A percentile compares a stretch with the other conserved stretches of the same genome.
Evolutionary conservation across 108 stramenopile genomes (phyloP).

Genomic region (Schizochytrium sp.): DNA sequence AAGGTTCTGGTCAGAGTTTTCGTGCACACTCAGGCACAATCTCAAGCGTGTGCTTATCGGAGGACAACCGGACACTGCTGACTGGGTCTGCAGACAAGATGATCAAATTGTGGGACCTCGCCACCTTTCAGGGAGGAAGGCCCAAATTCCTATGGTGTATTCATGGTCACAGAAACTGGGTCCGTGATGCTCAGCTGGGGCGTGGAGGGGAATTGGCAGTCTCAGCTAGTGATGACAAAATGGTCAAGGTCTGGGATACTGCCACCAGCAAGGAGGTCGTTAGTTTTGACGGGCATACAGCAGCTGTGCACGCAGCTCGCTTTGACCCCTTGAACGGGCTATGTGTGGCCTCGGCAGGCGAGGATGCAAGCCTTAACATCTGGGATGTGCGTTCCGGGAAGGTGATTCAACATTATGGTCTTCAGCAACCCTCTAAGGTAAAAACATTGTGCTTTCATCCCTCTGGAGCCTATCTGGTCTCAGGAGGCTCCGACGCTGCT

Average conservation of each 20-base stretch:
- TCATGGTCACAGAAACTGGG: constrained; percentile 77
- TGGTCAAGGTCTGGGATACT: constrained; percentile 55
- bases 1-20: constrained; percentile 69
- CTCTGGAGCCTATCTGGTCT: constrained; percentile 74
- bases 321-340: constrained; percentile 64
- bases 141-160: constrained; percentile 67
- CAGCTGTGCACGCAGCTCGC: constrained; percentile 24
- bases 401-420: constrained; percentile 80
- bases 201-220: constrained; percentile 65
- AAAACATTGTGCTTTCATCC: constrained; percentile 69
- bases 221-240: constrained; percentile 75
- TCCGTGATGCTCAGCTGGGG: constrained; percentile 73
- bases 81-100: constrained; percentile 80
- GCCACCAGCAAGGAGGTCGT: neutral
- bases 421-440: constrained; percentile 67
- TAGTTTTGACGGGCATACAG: constrained; percentile 61
- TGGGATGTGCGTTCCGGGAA: constrained; percentile 73
- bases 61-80: constrained; percentile 69
- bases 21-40: constrained; percentile 77
- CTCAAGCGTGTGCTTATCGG: constrained; percentile 71
- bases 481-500: constrained; percentile 72
- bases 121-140: constrained; percentile 48
- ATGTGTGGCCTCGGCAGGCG: constrained; percentile 57
- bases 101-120: constrained; percentile 75
- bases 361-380: constrained; percentile 65